These are phyloP conservation scores for Cladophialophora bantiana DNA, from an alignment of 2,329 filamentous ascomycete genomes.

Conservation along the genomic window DNA sequence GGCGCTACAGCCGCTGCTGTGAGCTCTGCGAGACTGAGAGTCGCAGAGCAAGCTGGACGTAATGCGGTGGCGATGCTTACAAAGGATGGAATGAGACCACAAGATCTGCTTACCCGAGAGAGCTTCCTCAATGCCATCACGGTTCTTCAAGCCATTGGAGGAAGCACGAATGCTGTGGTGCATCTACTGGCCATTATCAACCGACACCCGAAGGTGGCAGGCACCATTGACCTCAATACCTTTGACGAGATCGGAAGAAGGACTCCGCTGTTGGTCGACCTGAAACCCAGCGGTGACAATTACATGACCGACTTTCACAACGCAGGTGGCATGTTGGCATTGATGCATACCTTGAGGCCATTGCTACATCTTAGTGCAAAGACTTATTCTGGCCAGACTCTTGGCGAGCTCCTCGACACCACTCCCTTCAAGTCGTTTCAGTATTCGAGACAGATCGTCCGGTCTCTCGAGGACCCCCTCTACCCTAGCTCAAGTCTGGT, in stretches of 20 bases:
- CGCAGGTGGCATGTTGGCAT: constrained; percentile 59
- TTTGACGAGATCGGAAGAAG: constrained; percentile 58
- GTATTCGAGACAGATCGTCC: constrained; percentile 53
- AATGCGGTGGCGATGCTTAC: constrained; percentile 59
- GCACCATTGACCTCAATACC: constrained; percentile 54
- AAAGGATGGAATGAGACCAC: constrained; percentile 52
- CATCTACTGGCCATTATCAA: constrained; percentile 64
- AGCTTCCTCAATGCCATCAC: constrained; percentile 65
- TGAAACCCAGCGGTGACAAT: constrained; percentile 62
- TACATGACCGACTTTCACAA: constrained; percentile 65
- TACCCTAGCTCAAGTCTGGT: constrained; percentile 55
- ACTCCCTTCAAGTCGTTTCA: constrained; percentile 52
- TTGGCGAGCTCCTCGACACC: constrained; percentile 55
- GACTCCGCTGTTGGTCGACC: constrained; percentile 57
- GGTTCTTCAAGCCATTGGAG: constrained; percentile 63
- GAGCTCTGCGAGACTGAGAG: constrained; percentile 58
- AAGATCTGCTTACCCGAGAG: constrained; percentile 62
- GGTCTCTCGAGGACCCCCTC: constrained; percentile 54
- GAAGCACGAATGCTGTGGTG: constrained; percentile 64
- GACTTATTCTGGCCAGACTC: constrained; percentile 57
- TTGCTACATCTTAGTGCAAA: constrained; percentile 55
- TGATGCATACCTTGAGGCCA: constrained; percentile 56
- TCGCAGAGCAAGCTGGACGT: constrained; percentile 62
- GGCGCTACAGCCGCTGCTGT: constrained; percentile 63
- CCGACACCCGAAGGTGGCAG: constrained; percentile 57